Conservation (phyloP, 345 rosid species). For the Heritiera littoralis region DNA sequence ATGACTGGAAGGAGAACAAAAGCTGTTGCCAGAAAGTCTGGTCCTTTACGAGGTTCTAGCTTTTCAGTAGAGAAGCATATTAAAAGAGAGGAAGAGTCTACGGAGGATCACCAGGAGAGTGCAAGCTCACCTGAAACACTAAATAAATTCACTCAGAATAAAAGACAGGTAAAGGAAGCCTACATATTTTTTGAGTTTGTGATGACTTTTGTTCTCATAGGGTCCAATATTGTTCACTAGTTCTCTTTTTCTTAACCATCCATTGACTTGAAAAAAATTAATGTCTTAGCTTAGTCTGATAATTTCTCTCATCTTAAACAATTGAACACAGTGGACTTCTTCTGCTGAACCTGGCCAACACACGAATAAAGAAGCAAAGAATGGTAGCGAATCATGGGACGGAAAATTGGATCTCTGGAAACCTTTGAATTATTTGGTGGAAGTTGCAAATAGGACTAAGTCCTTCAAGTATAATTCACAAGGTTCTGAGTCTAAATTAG, state of each 20-base stretch:
- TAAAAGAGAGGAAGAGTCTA: constrained; percentile 57
- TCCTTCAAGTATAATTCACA: constrained; percentile 57
- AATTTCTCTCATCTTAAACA: constrained; percentile 10
- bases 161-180: constrained; percentile 58
- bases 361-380: constrained; percentile 38
- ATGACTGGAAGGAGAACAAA: constrained; percentile 79
- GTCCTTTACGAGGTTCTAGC: constrained; percentile 45
- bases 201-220: not conserved
- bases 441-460: constrained; percentile 89
- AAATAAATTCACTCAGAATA: constrained; percentile 46
- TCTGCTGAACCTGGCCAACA: constrained; percentile 51
- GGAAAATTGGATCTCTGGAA: constrained; percentile 79
- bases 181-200: constrained; percentile 7
- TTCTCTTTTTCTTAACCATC: not conserved
- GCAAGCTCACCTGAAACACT: constrained; percentile 75
- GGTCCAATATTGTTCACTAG: not conserved
- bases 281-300: constrained; percentile 5
- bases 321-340: constrained; percentile 50
- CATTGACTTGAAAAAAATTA: not conserved
- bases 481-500: constrained; percentile 47
- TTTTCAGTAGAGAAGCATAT: constrained; percentile 44
- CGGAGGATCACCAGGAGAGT: constrained; percentile 51
- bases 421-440: constrained; percentile 87
- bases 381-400: constrained; percentile 52
- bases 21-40: constrained; percentile 51